Evolutionary conservation across 2,329 filamentous ascomycete genomes (phyloP).

Genomic region (Ilyonectria sp.): DNA sequence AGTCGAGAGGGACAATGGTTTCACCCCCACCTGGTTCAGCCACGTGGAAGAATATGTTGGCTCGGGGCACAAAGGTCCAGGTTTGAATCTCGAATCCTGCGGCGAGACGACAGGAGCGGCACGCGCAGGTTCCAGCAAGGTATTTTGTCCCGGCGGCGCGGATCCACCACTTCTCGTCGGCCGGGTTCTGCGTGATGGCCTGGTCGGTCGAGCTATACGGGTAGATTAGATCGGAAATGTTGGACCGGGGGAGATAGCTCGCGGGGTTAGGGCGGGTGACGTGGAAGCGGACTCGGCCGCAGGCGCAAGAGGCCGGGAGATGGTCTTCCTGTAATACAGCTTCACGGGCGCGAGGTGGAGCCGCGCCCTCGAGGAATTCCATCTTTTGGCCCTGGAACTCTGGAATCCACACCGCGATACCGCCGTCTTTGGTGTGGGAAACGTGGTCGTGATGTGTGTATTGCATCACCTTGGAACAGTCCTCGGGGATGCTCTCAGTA

Average conservation of each 20-base stretch:
- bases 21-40: background rate
- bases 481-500: conserved; percentile 24
- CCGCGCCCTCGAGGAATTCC: background rate
- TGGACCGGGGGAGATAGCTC: conserved; percentile 61
- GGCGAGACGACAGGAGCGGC: conserved; percentile 72
- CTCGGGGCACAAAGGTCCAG: conserved; percentile 76
- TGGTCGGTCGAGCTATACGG: conserved; percentile 59
- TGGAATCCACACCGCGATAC: conserved; percentile 51
- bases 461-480: background rate
- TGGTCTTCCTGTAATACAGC: background rate
- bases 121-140: conserved; percentile 73
- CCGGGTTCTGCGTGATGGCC: conserved; percentile 57
- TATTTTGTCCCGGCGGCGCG: conserved; percentile 64
- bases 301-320: conserved; percentile 49
- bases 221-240: conserved; percentile 68
- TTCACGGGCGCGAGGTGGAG: background rate
- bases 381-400: background rate
- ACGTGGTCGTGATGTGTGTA: conserved; percentile 44
- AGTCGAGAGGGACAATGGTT: conserved; percentile 51
- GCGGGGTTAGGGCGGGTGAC: conserved; percentile 68
- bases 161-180: conserved; percentile 74
- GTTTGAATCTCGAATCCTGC: conserved; percentile 75
- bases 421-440: conserved; percentile 55
- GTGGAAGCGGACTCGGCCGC: conserved; percentile 65
- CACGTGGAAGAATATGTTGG: conserved; percentile 66